Percentiles rank a stretch among this genome's conserved stretches.
These are phyloP conservation scores for Suillus subaureus DNA, from an alignment of 768 basidiomycete species.

Conservation along the genomic window DNA sequence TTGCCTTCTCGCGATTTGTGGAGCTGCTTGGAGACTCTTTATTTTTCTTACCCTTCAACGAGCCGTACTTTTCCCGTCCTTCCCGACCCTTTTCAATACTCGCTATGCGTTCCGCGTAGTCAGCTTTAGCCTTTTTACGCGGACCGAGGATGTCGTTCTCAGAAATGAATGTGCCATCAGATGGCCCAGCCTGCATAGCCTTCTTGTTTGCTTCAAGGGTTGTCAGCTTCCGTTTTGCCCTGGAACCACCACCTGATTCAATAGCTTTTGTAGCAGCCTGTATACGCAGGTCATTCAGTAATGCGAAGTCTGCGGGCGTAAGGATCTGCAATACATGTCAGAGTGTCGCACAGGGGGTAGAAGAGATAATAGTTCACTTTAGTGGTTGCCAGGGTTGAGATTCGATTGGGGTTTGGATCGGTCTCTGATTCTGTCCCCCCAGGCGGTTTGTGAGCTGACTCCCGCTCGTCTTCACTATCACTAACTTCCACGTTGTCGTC, in stretches of 20 bases:
- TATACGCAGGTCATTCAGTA: constrained; percentile 86
- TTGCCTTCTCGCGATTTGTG: constrained; percentile 89
- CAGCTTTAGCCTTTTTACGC: constrained; percentile 89
- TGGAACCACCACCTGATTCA: constrained; percentile 67
- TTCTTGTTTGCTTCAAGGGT: constrained; percentile 75
- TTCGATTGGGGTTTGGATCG: constrained; percentile 37
- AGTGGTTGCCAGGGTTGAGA: constrained; percentile 76
- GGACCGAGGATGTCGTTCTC: constrained; percentile 93
- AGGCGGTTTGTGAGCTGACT: constrained; percentile 12
- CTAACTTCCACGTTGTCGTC: constrained; percentile 73
- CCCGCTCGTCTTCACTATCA: constrained; percentile 80
- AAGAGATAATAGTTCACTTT: constrained; percentile 53
- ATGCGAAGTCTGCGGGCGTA: constrained; percentile 94
- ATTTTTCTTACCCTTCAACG: constrained; percentile 88
- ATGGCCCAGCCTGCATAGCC: constrained; percentile 44
- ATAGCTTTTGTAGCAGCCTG: constrained; percentile 75
- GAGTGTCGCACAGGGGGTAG: background rate
- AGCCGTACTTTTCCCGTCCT: constrained; percentile 92
- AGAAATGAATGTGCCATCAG: constrained; percentile 64
- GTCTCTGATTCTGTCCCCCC: constrained; percentile 17
- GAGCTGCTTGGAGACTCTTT: constrained; percentile 81
- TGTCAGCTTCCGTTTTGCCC: constrained; percentile 88
- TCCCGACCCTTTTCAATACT: constrained; percentile 92
- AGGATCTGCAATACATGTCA: constrained; percentile 64
- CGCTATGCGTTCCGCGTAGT: constrained; percentile 92